phyloP scores from a whole-genome alignment of 352 stramenopile genomes.

The Phytopythium boreale region DNA sequence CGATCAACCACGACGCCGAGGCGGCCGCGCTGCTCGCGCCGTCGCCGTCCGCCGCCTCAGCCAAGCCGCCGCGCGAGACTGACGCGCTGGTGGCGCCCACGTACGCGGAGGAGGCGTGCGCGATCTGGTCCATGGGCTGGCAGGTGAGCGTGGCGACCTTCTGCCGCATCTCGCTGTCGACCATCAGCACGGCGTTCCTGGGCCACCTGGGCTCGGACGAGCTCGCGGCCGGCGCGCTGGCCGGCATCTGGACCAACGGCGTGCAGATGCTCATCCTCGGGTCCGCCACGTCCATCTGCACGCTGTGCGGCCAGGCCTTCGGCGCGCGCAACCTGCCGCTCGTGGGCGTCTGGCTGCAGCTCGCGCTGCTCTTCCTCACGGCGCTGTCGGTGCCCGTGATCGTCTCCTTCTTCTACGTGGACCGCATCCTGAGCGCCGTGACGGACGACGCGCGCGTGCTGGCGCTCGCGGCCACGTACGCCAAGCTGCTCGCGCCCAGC shows the following conservation, averaged over 20 bases:
- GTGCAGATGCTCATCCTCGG: slow-evolving; percentile 81
- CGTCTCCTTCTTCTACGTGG: slow-evolving; percentile 82
- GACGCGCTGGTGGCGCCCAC: slow-evolving; percentile 23
- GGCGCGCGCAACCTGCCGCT: slow-evolving; percentile 77
- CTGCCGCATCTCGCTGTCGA: slow-evolving; percentile 73
- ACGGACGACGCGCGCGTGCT: slow-evolving; percentile 68
- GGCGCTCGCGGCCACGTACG: slow-evolving; percentile 58
- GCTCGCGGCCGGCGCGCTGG: slow-evolving; percentile 63
- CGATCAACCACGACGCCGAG: neutral
- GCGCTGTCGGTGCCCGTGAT: slow-evolving; percentile 71
- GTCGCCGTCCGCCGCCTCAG: neutral
- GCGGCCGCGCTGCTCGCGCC: neutral
- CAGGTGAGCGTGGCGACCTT: slow-evolving; percentile 82
- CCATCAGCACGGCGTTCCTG: slow-evolving; percentile 78
- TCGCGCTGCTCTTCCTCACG: slow-evolving; percentile 67
- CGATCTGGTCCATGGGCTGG: slow-evolving; percentile 84
- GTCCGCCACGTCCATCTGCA: slow-evolving; percentile 76
- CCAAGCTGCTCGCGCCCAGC: slow-evolving; percentile 49
- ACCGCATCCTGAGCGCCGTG: slow-evolving; percentile 57
- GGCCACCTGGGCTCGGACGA: slow-evolving; percentile 73
- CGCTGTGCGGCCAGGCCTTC: slow-evolving; percentile 76
- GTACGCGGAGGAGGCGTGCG: slow-evolving; percentile 47
- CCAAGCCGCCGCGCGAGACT: neutral
- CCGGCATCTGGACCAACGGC: slow-evolving; percentile 77
- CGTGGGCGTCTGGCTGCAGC: slow-evolving; percentile 76